These are phyloP conservation scores for Barbarea vulgaris DNA, from an alignment of 345 rosid species.

Conservation along the genomic window DNA sequence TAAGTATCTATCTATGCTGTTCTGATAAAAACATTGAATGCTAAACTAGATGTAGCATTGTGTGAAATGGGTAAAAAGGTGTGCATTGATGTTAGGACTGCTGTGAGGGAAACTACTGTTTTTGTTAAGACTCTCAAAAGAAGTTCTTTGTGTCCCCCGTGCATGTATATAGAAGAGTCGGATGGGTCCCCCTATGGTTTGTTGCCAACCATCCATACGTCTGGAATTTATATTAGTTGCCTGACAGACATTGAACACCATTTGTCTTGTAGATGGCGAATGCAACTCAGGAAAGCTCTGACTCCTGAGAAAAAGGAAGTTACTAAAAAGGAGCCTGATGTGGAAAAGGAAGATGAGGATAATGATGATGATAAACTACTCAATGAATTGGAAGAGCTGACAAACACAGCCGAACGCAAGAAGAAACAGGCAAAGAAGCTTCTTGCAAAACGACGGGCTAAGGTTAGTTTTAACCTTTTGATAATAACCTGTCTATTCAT, in stretches of 20 bases:
- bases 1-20: neutral
- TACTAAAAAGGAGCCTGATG: slow-evolving; percentile 43
- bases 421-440: slow-evolving; percentile 81
- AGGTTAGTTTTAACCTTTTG: slow-evolving; percentile 50
- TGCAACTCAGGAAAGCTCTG: slow-evolving; percentile 76
- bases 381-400: slow-evolving; percentile 92
- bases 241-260: neutral
- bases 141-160: too few relatives aligned
- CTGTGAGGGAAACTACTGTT: neutral
- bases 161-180: too few relatives aligned
- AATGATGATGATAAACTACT: slow-evolving; percentile 85
- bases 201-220: neutral
- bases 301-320: slow-evolving; percentile 65
- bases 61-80: neutral
- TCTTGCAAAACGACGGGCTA: slow-evolving; percentile 72
- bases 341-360: slow-evolving; percentile 50
- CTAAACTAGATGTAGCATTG: neutral
- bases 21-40: neutral
- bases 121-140: slow-evolving; percentile 19
- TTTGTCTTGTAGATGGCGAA: slow-evolving; percentile 70
- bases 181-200: too few relatives aligned
- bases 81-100: neutral
- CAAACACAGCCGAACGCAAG: slow-evolving; percentile 68
- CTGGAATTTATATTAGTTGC: neutral
- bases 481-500: neutral